phyloP scores from a whole-genome alignment of 2,329 filamentous ascomycete genomes.

The Cadophora sp. region DNA sequence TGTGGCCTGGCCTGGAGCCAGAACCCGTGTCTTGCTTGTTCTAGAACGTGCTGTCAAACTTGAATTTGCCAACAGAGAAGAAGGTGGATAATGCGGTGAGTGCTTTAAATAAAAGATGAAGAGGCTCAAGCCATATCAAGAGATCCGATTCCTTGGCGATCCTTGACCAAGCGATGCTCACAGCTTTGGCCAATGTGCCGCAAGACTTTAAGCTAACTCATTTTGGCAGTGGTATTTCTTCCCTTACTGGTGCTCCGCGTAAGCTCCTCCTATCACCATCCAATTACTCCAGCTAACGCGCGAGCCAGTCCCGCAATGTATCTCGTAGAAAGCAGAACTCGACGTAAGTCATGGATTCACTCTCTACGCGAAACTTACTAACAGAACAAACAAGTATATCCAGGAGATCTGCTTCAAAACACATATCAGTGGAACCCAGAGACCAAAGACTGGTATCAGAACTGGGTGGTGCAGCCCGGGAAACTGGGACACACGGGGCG shows the following conservation, averaged over 20 bases:
- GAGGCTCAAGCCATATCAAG: no score
- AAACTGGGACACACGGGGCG: background rate
- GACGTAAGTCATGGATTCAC: background rate
- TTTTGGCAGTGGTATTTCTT: conserved; percentile 29
- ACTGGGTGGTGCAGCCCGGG: conserved; percentile 12
- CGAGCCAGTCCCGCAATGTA: background rate
- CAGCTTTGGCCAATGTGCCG: background rate
- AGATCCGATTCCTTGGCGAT: no score
- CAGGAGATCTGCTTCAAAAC: conserved; percentile 13
- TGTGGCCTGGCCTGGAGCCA: conserved; percentile 53
- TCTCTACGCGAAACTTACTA: background rate
- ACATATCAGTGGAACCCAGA: conserved; percentile 16
- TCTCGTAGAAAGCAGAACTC: background rate
- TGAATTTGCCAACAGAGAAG: background rate
- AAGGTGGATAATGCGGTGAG: conserved; percentile 8
- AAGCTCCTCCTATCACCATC: background rate
- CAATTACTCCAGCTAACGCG: background rate
- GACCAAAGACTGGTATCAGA: conserved; percentile 16
- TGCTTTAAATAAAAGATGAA: background rate
- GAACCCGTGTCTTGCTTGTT: conserved; percentile 21
- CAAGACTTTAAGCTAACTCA: conserved; percentile 5
- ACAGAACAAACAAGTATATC: background rate
- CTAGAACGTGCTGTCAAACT: conserved; percentile 33
- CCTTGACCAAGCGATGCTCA: no score
- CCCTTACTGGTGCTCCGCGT: conserved; percentile 35